Evolutionary conservation across 2,329 filamentous ascomycete species (phyloP).

Genomic region (Phoma herbarum): DNA sequence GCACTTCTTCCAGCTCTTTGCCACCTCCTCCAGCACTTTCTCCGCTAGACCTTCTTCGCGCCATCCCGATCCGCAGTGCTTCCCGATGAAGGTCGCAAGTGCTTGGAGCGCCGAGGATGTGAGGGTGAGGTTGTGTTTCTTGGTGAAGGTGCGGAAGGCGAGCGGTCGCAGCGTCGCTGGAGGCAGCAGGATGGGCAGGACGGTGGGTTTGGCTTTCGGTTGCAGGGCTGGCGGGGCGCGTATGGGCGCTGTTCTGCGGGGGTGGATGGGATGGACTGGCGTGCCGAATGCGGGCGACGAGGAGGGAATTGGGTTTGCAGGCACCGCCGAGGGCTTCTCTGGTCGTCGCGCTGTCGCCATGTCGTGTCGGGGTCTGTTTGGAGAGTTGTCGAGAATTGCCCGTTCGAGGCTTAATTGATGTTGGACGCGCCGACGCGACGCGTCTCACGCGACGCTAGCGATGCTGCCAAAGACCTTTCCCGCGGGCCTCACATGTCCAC

Average conservation of each 20-base stretch:
- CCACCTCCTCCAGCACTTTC: conserved; percentile 88
- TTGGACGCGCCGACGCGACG: conserved; percentile 8
- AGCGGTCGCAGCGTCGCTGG: conserved; percentile 86
- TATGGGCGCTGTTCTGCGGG: conserved; percentile 54
- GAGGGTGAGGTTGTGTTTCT: conserved; percentile 94
- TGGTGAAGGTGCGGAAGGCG: conserved; percentile 94
- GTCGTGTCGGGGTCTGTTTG: neutral
- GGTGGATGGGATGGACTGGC: conserved; percentile 78
- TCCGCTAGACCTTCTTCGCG: conserved; percentile 93
- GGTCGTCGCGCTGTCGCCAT: conserved; percentile 45
- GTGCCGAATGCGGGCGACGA: conserved; percentile 92
- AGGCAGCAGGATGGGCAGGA: conserved; percentile 89
- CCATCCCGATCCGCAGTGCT: conserved; percentile 95
- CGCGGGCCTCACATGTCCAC: conserved; percentile 7
- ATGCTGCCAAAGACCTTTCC: conserved; percentile 9
- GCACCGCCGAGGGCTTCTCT: conserved; percentile 42
- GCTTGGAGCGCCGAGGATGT: conserved; percentile 86
- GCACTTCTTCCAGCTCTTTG: conserved; percentile 88
- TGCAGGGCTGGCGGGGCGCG: conserved; percentile 58
- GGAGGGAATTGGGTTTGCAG: conserved; percentile 74
- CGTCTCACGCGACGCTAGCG: conserved; percentile 14
- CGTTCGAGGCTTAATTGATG: conserved; percentile 11
- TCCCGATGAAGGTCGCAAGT: conserved; percentile 87
- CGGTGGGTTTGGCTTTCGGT: conserved; percentile 64
- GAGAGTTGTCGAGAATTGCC: neutral